These are phyloP conservation scores for Clavariopsis aquatica DNA, from an alignment of 495 filamentous ascomycete species.

Conservation along the genomic window DNA sequence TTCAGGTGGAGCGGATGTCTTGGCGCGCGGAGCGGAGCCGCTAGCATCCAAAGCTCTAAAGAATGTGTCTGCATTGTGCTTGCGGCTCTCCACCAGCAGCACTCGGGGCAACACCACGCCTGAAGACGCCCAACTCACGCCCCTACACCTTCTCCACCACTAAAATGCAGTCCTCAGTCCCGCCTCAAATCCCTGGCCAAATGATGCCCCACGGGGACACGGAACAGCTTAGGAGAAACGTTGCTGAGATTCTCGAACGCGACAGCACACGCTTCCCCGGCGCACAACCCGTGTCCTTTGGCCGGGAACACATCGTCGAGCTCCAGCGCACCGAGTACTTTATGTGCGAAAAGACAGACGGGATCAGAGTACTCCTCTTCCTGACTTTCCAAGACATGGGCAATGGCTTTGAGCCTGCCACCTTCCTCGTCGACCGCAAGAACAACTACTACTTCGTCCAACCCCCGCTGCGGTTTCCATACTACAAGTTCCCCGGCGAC, in stretches of 20 bases:
- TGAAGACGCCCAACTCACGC: not conserved
- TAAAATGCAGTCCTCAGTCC: slow-evolving; percentile 42
- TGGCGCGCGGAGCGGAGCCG: not conserved
- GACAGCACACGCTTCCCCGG: slow-evolving; percentile 73
- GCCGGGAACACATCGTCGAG: slow-evolving; percentile 72
- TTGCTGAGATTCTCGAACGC: slow-evolving; percentile 73
- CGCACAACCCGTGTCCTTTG: slow-evolving; percentile 92
- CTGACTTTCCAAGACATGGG: slow-evolving; percentile 61
- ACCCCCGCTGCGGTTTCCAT: slow-evolving; percentile 72
- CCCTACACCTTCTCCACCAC: not conserved
- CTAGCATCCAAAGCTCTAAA: not conserved
- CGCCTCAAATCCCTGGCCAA: slow-evolving; percentile 63
- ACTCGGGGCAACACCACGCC: not conserved
- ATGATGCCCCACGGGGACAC: slow-evolving; percentile 61
- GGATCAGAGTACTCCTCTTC: slow-evolving; percentile 91
- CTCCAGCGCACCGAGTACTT: slow-evolving; percentile 84
- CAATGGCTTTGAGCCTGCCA: slow-evolving; percentile 48
- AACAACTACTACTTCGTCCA: slow-evolving; percentile 92
- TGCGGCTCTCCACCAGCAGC: not conserved
- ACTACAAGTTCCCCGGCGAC: slow-evolving; percentile 58
- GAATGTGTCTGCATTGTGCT: not conserved
- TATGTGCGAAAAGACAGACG: slow-evolving; percentile 97
- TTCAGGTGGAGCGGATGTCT: not conserved
- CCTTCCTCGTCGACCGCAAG: slow-evolving; percentile 92
- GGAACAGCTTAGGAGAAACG: slow-evolving; percentile 65